Conservation (phyloP, 441 rosid species). For the Kokia cookei region DNA sequence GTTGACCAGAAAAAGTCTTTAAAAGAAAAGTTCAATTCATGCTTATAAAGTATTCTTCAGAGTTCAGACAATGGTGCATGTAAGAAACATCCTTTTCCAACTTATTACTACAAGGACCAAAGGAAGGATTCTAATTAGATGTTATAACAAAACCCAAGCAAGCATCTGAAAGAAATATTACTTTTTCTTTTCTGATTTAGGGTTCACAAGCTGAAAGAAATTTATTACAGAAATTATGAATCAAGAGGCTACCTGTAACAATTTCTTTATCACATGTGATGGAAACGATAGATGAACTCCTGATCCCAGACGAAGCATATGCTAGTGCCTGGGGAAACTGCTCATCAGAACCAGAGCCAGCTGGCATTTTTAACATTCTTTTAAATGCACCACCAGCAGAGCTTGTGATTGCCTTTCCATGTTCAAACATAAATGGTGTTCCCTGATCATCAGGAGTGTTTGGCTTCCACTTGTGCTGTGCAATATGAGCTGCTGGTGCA, state of each 20-base stretch:
- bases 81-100: not conserved
- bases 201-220: not conserved
- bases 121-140: not conserved
- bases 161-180: not conserved
- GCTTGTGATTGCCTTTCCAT: constrained; percentile 61
- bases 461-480: constrained; percentile 95
- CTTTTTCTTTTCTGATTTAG: not conserved
- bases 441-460: constrained; percentile 97
- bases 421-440: constrained; percentile 90
- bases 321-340: constrained; percentile 89
- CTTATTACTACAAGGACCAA: not conserved
- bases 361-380: constrained; percentile 87
- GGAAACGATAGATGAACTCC: constrained; percentile 72
- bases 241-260: constrained; percentile 59
- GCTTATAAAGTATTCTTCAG: not conserved
- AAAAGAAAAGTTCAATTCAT: not conserved
- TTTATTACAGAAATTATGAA: not conserved
- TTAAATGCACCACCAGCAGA: constrained; percentile 67
- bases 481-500: constrained; percentile 93
- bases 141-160: not conserved
- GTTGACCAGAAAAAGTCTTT: not conserved
- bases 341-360: constrained; percentile 58
- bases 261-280: constrained; percentile 79
- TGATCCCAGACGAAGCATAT: constrained; percentile 78
- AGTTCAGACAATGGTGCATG: not conserved